A percentile compares a stretch with the other conserved stretches of the same genome.
Evolutionary conservation across 2,329 filamentous ascomycete genomes (phyloP).

Genomic region (Simplicillium aogashimaense): DNA sequence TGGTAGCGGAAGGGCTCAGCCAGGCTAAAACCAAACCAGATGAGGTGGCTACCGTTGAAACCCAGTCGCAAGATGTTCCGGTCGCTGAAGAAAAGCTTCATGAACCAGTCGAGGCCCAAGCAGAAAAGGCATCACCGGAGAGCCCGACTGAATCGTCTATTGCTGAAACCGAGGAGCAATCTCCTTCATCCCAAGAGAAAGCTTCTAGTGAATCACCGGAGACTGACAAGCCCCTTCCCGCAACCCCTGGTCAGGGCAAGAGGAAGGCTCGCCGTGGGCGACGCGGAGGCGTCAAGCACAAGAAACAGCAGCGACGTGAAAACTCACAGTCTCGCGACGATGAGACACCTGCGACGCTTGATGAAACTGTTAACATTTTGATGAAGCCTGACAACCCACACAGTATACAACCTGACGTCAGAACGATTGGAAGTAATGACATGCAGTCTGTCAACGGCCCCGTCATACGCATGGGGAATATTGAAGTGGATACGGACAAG

Average conservation of each 20-base stretch:
- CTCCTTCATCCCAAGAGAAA: neutral
- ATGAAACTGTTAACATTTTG: conserved; percentile 51
- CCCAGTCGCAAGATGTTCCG: too few relatives aligned
- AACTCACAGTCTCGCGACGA: conserved; percentile 40
- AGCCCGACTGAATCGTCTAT: conserved; percentile 3
- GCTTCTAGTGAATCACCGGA: neutral
- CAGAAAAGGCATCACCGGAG: too few relatives aligned
- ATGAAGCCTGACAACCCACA: conserved; percentile 45
- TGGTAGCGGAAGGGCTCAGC: too few relatives aligned
- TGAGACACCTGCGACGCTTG: conserved; percentile 37
- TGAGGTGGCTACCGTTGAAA: too few relatives aligned
- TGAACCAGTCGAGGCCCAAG: too few relatives aligned
- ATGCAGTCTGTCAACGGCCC: conserved; percentile 50
- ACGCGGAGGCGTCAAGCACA: conserved; percentile 61
- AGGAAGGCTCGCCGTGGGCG: conserved; percentile 61
- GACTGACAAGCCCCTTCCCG: too few relatives aligned
- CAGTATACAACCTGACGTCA: conserved; percentile 51
- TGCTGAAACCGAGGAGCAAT: conserved; percentile 1
- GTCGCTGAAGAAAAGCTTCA: too few relatives aligned
- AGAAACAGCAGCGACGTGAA: conserved; percentile 46
- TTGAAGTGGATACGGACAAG: conserved; percentile 53
- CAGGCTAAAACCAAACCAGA: too few relatives aligned
- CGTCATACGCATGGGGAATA: conserved; percentile 50
- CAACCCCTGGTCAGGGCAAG: conserved; percentile 41
- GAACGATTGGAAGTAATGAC: conserved; percentile 41